phyloP scores from a whole-genome alignment of 176 grass and related monocot genomes.

The Chloris gayana region DNA sequence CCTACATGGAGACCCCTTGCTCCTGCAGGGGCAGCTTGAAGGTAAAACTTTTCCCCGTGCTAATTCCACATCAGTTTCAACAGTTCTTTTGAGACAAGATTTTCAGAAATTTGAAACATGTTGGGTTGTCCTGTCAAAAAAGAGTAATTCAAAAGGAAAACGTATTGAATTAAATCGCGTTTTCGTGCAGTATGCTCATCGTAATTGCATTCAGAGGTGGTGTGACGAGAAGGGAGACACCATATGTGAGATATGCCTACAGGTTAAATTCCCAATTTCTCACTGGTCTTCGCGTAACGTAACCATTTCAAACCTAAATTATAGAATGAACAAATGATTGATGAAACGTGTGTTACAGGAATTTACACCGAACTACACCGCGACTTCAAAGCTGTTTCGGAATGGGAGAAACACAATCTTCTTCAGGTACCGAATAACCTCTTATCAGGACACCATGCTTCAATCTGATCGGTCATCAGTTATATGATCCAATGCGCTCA shows the following conservation, averaged over 20 bases:
- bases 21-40: slow-evolving; percentile 89
- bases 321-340: background rate
- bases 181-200: slow-evolving; percentile 66
- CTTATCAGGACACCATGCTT: background rate
- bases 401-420: slow-evolving; percentile 55
- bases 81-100: background rate
- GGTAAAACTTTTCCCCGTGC: slow-evolving; percentile 21
- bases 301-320: background rate
- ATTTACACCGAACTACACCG: slow-evolving; percentile 59
- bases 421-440: slow-evolving; percentile 52
- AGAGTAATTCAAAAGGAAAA: background rate
- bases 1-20: slow-evolving; percentile 73
- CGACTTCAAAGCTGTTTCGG: slow-evolving; percentile 54
- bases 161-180: background rate
- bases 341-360: slow-evolving; percentile 26
- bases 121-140: background rate
- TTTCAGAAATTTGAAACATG: background rate
- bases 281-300: background rate
- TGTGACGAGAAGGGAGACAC: slow-evolving; percentile 89
- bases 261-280: slow-evolving; percentile 50
- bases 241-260: slow-evolving; percentile 84
- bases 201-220: slow-evolving; percentile 79
- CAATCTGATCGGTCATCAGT: background rate
- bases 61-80: slow-evolving; percentile 6
- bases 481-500: background rate